Evolutionary conservation across 306 rosid species (phyloP).

Genomic region (Myrica gale): DNA sequence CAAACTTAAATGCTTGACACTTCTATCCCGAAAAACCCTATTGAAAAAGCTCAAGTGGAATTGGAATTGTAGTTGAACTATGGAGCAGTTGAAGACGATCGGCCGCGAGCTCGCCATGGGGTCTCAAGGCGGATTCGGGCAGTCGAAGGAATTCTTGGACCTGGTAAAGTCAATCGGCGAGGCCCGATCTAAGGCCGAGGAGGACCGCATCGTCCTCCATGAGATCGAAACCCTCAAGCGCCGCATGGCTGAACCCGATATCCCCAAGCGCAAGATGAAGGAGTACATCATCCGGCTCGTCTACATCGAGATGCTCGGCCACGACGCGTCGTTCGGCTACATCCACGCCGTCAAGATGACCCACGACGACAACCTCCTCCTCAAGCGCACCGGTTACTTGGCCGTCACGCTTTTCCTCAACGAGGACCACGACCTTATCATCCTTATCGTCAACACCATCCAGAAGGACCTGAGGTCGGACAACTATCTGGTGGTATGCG

Average conservation of each 20-base stretch:
- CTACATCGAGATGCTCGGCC: conserved; percentile 92
- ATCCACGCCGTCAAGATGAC: conserved; percentile 99
- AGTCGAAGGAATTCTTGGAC: conserved; percentile 87
- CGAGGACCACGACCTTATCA: conserved; percentile 85
- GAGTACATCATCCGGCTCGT: conserved; percentile 86
- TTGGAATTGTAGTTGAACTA: not conserved
- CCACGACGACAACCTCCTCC: conserved; percentile 65
- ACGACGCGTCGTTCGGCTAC: conserved; percentile 87
- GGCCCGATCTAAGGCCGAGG: conserved; percentile 95
- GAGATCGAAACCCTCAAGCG: conserved; percentile 95
- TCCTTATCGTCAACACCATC: conserved; percentile 89
- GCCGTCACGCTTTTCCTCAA: conserved; percentile 85
- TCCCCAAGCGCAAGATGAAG: conserved; percentile 94
- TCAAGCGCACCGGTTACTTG: conserved; percentile 88
- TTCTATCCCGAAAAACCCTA: not conserved
- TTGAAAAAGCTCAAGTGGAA: not conserved
- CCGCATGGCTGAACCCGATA: conserved; percentile 74
- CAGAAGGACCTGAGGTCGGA: conserved; percentile 90
- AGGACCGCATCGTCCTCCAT: conserved; percentile 80
- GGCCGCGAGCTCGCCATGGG: conserved; percentile 98
- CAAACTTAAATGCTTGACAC: not conserved
- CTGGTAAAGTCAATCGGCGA: conserved; percentile 94
- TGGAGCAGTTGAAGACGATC: conserved; percentile 91
- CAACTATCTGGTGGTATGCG: conserved; percentile 75
- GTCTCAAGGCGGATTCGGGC: conserved; percentile 94